Evolutionary conservation across 2,329 filamentous ascomycete species (phyloP).

Genomic region (Phyllosticta citrichinensis): DNA sequence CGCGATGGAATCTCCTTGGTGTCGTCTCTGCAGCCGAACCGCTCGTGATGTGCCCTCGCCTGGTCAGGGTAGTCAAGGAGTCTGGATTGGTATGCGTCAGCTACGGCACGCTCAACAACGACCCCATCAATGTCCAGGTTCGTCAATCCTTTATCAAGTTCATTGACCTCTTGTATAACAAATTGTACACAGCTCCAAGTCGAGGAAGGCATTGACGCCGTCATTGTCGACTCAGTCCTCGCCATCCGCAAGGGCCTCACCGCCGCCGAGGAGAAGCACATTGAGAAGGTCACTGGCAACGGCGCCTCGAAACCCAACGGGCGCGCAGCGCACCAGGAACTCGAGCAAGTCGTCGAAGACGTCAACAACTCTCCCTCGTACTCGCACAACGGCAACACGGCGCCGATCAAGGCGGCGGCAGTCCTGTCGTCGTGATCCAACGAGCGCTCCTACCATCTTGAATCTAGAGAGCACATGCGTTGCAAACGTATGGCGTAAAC

Average conservation of each 20-base stretch:
- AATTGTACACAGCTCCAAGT: constrained; percentile 61
- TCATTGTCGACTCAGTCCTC: constrained; percentile 92
- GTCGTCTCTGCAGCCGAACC: constrained; percentile 85
- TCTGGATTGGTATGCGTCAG: constrained; percentile 88
- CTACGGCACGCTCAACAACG: constrained; percentile 87
- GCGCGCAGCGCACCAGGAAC: background rate
- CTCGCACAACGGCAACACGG: background rate
- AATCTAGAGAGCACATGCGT: background rate
- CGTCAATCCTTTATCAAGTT: constrained; percentile 21
- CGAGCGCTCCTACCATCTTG: background rate
- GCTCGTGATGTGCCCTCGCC: constrained; percentile 74
- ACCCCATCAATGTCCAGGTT: constrained; percentile 76
- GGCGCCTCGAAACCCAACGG: background rate
- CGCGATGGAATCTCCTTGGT: constrained; percentile 86
- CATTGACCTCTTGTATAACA: background rate
- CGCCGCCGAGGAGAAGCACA: background rate
- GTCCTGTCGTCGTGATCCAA: background rate
- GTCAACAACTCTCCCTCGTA: background rate
- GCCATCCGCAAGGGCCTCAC: constrained; percentile 87
- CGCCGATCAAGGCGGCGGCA: background rate
- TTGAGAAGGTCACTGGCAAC: background rate
- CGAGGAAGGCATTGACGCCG: constrained; percentile 89
- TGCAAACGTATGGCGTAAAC: background rate
- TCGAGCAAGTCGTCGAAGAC: background rate
- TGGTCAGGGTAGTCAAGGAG: constrained; percentile 91